Conservation (phyloP, 2,329 filamentous ascomycete genomes). For the Cladophialophora immunda region DNA sequence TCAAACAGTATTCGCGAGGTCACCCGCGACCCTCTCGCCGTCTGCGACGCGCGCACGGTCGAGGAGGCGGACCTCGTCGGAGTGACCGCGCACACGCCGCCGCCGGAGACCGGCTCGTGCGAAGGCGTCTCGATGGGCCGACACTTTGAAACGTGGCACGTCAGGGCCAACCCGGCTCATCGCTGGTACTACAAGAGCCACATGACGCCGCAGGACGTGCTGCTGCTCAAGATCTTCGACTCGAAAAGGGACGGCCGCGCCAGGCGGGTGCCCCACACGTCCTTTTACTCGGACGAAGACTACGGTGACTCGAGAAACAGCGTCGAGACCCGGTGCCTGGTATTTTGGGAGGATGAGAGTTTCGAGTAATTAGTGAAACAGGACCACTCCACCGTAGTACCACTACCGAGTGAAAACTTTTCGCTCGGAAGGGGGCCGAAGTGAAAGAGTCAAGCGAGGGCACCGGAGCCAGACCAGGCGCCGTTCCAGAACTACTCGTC, state of each 20-base stretch:
- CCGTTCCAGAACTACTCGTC: not conserved
- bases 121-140: slow-evolving; percentile 40
- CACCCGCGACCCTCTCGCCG: slow-evolving; percentile 61
- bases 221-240: slow-evolving; percentile 70
- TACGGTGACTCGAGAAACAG: slow-evolving; percentile 57
- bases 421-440: too few species aligned
- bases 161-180: slow-evolving; percentile 52
- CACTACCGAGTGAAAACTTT: too few species aligned
- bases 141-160: slow-evolving; percentile 58
- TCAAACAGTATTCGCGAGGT: slow-evolving; percentile 49
- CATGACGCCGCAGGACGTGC: slow-evolving; percentile 61
- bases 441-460: not conserved
- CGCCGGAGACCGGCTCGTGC: slow-evolving; percentile 28
- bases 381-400: too few species aligned
- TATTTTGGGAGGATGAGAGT: slow-evolving; percentile 30
- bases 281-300: slow-evolving; percentile 60
- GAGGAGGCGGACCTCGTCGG: slow-evolving; percentile 60
- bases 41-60: slow-evolving; percentile 61
- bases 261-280: slow-evolving; percentile 61
- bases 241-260: slow-evolving; percentile 61
- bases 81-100: slow-evolving; percentile 59
- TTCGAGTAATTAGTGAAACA: too few species aligned
- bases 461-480: not conserved
- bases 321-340: slow-evolving; percentile 61
- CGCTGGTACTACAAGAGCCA: slow-evolving; percentile 62